Base-by-base conservation (phyloP, 257 asterid genomes). In the Rehmannia glutinosa region DNA sequence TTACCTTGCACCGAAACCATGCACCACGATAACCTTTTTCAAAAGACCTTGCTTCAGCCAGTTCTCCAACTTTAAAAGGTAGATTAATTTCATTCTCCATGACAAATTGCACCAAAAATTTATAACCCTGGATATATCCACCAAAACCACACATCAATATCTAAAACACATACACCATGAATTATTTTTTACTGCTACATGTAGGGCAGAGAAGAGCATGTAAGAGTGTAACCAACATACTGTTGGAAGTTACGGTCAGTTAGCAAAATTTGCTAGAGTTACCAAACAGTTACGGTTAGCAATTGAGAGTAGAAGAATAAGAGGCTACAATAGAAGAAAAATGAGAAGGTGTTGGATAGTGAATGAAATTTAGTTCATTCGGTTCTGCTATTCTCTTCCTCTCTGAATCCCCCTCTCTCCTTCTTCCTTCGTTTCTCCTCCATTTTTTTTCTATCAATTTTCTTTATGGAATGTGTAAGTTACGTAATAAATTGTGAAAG, bases 1-100 rank as follows among this genome's bases (percentile, higher is more conserved):
- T 52, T 70, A 78, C 84, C 85, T 65, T 64, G 73, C 86, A 77
- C 11, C 81, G 74, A 56, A 83, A 86, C 92, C 92, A 86, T 15
- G 92, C 92, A 21, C 87, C 79, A 17, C 89, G 86, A 47, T 0
- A 86, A 50, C 92, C 92, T 3, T 1, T 7, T 71, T 47, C 45
- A 43, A 81, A 86, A 19, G 77, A 20, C 80, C n/a, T 81, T 20
- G 73, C 80, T 74, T 83, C 92, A 8, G 76, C 81, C 66, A 7
- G 2, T 6, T 86, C 75, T 41, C 84, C 92, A 39, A 71, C 82
- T 70, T 77, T 72, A 32, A 81, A 81, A n/a, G 81, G 81, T 1
- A 75, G 43, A 4, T n/a, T 39, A 13, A 0, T 20, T 45, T n/a
- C 19, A 19, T 46, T 35, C 63, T 8, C 74, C 87, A 81, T 83